These are phyloP conservation scores for Poa annua DNA, from an alignment of 176 grass and related monocot genomes.

Conservation along the genomic window DNA sequence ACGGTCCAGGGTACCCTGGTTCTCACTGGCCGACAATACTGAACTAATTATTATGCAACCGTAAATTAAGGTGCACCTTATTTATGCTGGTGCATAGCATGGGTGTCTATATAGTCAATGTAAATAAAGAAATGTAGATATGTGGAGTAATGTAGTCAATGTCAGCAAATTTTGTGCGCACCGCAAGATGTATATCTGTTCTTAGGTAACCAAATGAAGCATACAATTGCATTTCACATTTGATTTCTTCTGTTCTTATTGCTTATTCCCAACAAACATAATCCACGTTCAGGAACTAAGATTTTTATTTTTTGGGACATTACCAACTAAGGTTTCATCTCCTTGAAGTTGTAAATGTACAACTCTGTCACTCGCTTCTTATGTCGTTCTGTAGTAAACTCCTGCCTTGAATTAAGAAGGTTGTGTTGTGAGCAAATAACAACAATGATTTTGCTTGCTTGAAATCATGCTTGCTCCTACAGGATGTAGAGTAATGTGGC, in stretches of 20 bases:
- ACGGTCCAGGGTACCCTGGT: too few species aligned
- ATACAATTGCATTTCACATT: background rate
- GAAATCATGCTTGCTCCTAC: background rate
- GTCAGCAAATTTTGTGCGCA: background rate
- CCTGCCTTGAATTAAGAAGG: background rate
- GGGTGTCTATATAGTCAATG: background rate
- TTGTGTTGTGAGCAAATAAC: constrained; percentile 13
- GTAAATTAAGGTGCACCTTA: background rate
- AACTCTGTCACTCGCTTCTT: background rate
- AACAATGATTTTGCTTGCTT: constrained; percentile 12
- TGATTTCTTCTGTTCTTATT: constrained; percentile 8
- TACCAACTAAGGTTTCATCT: constrained; percentile 4
- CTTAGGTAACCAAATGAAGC: background rate
- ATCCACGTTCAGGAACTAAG: background rate
- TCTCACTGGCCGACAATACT: too few species aligned
- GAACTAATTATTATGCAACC: background rate
- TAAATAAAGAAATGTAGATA: constrained; percentile 9
- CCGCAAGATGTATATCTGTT: background rate
- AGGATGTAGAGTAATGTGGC: background rate
- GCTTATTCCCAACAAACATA: constrained; percentile 19
- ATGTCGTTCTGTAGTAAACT: background rate
- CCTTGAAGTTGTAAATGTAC: background rate
- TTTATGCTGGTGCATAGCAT: background rate
- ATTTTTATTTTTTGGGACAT: constrained; percentile 10
- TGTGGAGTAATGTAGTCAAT: constrained; percentile 8